phyloP scores from a whole-genome alignment of 2,329 filamentous ascomycete species.

The Pseudogymnoascus sp. region DNA sequence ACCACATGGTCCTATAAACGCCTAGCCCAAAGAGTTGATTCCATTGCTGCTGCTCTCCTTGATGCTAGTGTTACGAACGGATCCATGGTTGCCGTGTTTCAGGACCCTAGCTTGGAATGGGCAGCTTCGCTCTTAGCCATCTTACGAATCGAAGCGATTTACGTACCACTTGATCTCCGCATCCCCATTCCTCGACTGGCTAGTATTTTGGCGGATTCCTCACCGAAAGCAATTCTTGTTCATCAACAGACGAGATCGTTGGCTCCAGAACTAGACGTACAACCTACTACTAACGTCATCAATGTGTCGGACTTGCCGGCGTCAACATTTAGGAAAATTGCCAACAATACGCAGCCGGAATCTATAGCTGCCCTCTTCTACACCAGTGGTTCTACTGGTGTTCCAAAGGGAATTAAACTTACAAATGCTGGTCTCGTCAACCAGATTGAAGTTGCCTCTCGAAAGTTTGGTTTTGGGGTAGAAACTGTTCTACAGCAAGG shows the following conservation, averaged over 20 bases:
- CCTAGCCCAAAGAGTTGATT: constrained; percentile 19
- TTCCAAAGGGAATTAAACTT: constrained; percentile 22
- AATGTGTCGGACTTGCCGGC: not conserved
- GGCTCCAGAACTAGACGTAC: not conserved
- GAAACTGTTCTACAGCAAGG: not conserved
- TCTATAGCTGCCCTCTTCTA: constrained; percentile 10
- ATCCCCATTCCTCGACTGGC: constrained; percentile 23
- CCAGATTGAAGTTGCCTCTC: constrained; percentile 18
- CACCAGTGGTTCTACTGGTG: constrained; percentile 16
- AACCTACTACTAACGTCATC: not conserved
- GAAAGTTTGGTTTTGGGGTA: not conserved
- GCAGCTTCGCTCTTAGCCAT: constrained; percentile 30
- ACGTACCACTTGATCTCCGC: constrained; percentile 30
- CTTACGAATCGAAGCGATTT: constrained; percentile 27
- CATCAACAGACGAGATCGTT: constrained; percentile 14
- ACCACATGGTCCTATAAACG: constrained; percentile 30
- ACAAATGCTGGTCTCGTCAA: constrained; percentile 21
- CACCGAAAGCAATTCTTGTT: not conserved
- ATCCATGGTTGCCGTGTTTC: constrained; percentile 11
- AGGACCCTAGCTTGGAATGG: constrained; percentile 20
- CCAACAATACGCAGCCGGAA: not conserved
- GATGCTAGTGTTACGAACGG: not conserved
- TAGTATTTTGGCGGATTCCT: constrained; percentile 15
- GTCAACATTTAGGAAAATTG: not conserved
- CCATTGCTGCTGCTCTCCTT: not conserved